Evolutionary conservation across 2,329 filamentous ascomycete genomes (phyloP).

Genomic region (Macrophomina tecta): DNA sequence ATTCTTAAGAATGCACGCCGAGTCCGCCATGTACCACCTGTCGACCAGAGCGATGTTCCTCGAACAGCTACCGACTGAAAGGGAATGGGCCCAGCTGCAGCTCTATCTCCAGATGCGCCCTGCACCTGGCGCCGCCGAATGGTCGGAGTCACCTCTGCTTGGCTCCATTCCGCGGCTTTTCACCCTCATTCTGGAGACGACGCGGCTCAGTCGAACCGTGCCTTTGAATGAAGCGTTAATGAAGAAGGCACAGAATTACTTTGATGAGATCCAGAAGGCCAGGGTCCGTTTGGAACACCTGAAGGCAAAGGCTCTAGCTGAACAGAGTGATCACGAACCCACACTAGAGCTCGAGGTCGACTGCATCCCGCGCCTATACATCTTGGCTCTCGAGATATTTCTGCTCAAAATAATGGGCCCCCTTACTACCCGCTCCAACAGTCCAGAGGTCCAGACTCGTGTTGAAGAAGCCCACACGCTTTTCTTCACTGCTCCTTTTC

Average conservation of each 20-base stretch:
- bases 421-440: not conserved
- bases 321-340: not conserved
- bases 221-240: not conserved
- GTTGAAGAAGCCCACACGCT: not conserved
- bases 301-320: not conserved
- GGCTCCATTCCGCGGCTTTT: constrained; percentile 11
- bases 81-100: constrained; percentile 10
- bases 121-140: not conserved
- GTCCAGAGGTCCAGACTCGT: constrained; percentile 7
- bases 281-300: not conserved
- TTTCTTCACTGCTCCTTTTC: not conserved
- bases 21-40: constrained; percentile 23
- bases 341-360: constrained; percentile 10
- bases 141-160: constrained; percentile 15
- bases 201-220: not conserved
- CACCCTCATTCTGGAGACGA: not conserved
- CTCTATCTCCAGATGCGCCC: not conserved
- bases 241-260: not conserved
- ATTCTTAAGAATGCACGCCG: constrained; percentile 11
- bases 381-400: constrained; percentile 14
- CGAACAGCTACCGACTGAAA: not conserved
- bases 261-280: not conserved
- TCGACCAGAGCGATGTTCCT: constrained; percentile 13
- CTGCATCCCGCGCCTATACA: not conserved
- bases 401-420: constrained; percentile 11